phyloP scores from a whole-genome alignment of 176 grass and related monocot genomes.

The Paspalum vaginatum region DNA sequence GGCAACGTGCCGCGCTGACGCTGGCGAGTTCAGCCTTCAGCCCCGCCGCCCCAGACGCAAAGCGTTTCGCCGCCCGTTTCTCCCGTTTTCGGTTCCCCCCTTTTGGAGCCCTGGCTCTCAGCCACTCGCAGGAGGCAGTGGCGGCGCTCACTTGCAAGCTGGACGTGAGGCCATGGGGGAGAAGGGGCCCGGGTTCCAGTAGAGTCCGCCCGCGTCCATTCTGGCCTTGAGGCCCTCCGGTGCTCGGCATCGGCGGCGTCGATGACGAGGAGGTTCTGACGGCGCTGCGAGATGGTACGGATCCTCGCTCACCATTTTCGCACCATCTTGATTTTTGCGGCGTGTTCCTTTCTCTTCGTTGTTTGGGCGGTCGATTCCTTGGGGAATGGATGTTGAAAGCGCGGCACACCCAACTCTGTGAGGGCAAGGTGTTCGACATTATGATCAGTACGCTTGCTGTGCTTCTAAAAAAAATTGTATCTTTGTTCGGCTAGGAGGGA shows the following conservation, averaged over 20 bases:
- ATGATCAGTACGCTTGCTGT: too few relatives aligned
- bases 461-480: too few relatives aligned
- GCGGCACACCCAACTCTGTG: not conserved
- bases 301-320: not conserved
- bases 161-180: not conserved
- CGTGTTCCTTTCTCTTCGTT: not conserved
- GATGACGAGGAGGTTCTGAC: not conserved
- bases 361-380: not conserved
- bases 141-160: not conserved
- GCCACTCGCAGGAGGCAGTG: not conserved
- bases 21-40: not conserved
- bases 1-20: not conserved
- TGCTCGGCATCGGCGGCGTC: not conserved
- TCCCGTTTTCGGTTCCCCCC: too few relatives aligned
- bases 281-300: constrained; percentile 27
- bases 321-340: not conserved
- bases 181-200: not conserved
- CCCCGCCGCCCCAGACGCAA: not conserved
- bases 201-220: not conserved
- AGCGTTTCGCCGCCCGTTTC: not conserved
- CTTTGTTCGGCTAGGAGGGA: not conserved
- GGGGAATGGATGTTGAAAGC: not conserved
- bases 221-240: not conserved
- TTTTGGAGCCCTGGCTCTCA: not conserved
- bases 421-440: constrained; percentile 2